Evolutionary conservation across 495 filamentous ascomycete genomes (phyloP), one percentile per base, ranked within the genome.

Genomic region (Xylaria nigripes): DNA sequence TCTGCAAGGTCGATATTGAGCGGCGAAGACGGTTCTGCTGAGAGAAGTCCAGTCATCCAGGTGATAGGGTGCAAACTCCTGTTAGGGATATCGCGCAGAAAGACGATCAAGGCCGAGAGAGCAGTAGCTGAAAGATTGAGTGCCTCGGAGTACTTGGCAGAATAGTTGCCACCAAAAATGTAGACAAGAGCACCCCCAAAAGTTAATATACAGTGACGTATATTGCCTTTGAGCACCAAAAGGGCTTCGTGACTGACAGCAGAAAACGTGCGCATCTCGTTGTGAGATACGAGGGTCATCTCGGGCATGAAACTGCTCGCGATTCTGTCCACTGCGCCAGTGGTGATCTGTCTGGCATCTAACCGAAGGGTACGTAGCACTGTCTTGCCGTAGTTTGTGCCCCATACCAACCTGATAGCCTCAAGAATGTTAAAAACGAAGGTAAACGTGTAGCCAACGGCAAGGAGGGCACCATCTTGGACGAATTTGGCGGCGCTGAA

Each of bases 401-500:
- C 36, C 3, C 60, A 34, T 1, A 58, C 9, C 18, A 65, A 9
- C n/a, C 62, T 54, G 27, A 69, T 42, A 5, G 45, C 57, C 49
- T 58, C 46, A 7, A 65, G 6, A 2, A 70, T 29, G 38, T 60
- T 65, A 36, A 68, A 61, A 0, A 57, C 21, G 5, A 61, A 21
- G 6, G 57, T 65, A 8, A 61, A 70, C 3, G 48, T 53, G n/a
- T 68, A 57, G 3, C 70, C 75, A 10, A 75, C 36, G 5, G 72
- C 40, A 0, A 76, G 57, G 29, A 79, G 55, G 15, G 60, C 64
- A 30, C 67, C 57, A 49, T 81, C 78, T 47, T 80, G 76, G 15
- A 78, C 54, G 22, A 95, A 76, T 59, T 93, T 89, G 30, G 87
- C 87, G 40, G 81, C 62, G 48, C 79, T 79, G 34, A 87, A 87